Percentiles rank a stretch among this genome's conserved stretches.
phyloP scores from a whole-genome alignment of 306 rosid genomes.

The Ammopiptanthus mongolicus region DNA sequence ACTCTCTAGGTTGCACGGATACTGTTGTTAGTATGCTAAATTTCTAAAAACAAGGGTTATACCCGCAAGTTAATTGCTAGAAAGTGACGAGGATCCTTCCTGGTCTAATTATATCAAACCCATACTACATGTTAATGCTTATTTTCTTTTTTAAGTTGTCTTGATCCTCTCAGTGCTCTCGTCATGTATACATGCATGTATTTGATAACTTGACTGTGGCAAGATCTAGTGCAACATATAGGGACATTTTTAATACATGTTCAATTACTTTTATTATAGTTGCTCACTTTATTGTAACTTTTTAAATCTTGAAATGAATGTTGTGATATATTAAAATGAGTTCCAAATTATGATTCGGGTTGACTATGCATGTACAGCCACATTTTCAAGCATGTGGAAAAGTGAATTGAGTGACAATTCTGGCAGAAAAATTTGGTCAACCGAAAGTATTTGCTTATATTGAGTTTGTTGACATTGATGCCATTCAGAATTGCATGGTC shows the following conservation, averaged over 20 bases:
- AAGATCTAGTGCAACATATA: neutral
- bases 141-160: no score
- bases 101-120: neutral
- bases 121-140: no score
- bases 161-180: no score
- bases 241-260: neutral
- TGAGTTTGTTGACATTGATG: no score
- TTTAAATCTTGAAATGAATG: neutral
- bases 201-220: neutral
- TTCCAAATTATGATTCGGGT: conserved; percentile 52
- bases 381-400: conserved; percentile 99
- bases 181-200: conserved; percentile 7
- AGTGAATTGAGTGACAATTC: conserved; percentile 91
- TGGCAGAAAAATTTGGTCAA: conserved; percentile 98
- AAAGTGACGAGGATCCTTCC: neutral
- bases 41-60: no score
- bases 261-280: neutral
- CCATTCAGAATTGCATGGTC: no score
- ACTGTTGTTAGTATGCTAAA: no score
- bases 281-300: neutral
- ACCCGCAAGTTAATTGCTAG: no score
- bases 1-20: no score
- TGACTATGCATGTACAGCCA: conserved; percentile 91
- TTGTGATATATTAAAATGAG: conserved; percentile 10
- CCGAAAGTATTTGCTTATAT: no score